These are phyloP conservation scores for Penicillium macrosclerotiorum DNA, from an alignment of 495 filamentous ascomycete species.

Conservation along the genomic window DNA sequence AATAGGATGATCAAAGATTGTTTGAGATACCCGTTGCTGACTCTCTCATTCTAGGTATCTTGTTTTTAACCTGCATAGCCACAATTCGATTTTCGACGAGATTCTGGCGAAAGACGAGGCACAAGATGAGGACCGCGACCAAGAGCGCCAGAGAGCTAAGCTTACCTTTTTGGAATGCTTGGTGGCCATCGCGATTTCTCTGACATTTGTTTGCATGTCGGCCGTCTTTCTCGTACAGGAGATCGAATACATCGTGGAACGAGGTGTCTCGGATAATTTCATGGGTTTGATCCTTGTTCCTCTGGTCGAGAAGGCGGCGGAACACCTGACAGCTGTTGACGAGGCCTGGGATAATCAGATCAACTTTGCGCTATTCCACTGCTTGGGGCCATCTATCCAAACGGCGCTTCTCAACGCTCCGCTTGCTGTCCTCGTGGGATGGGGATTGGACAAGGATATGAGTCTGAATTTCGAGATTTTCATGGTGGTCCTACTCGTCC, in stretches of 20 bases:
- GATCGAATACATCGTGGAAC: constrained; percentile 71
- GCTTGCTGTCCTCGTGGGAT: constrained; percentile 78
- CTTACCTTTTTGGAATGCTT: constrained; percentile 77
- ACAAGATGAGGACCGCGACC: constrained; percentile 64
- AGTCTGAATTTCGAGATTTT: constrained; percentile 85
- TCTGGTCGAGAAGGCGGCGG: constrained; percentile 86
- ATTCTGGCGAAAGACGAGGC: constrained; percentile 70
- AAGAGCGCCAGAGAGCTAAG: constrained; percentile 62
- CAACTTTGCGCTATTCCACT: constrained; percentile 89
- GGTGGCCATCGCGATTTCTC: constrained; percentile 62
- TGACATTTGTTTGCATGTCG: constrained; percentile 75
- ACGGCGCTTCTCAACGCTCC: constrained; percentile 89
- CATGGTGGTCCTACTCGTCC: constrained; percentile 80
- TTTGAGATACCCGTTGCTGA: constrained; percentile 6
- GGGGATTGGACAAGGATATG: constrained; percentile 71
- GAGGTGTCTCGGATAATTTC: constrained; percentile 71
- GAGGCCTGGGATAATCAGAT: constrained; percentile 71
- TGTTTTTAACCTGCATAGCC: constrained; percentile 78
- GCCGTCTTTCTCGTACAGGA: constrained; percentile 79
- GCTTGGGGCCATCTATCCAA: constrained; percentile 84
- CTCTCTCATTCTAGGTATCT: constrained; percentile 56
- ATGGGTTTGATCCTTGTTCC: constrained; percentile 73
- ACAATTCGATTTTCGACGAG: constrained; percentile 75
- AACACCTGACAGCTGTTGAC: constrained; percentile 87
- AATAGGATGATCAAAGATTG: too few species aligned